These are phyloP conservation scores for Starmerella asiatica DNA, from an alignment of 805 yeast genomes.

Conservation along the genomic window DNA sequence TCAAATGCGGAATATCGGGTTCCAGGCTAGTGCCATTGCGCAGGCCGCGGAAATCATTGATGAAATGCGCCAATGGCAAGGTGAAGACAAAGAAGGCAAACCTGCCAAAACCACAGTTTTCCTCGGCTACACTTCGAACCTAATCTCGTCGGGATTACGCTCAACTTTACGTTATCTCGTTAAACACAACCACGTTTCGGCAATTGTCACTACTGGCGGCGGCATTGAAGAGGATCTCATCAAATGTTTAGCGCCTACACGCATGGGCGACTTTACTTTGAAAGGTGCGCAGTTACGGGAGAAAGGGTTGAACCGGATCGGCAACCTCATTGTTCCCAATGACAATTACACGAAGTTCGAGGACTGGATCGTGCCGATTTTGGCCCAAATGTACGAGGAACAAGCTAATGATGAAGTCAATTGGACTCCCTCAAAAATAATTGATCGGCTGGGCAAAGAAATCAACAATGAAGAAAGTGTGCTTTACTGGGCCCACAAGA, in stretches of 20 bases:
- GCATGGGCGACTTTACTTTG: constrained; percentile 77
- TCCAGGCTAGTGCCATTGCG: constrained; percentile 80
- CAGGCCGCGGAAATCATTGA: constrained; percentile 86
- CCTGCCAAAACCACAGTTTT: constrained; percentile 77
- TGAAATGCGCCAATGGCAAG: constrained; percentile 89
- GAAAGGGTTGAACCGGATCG: constrained; percentile 95
- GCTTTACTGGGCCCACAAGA: constrained; percentile 95
- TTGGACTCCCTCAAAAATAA: constrained; percentile 90
- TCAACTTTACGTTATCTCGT: constrained; percentile 81
- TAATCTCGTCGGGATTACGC: constrained; percentile 87
- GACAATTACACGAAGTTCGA: constrained; percentile 96
- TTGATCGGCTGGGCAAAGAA: constrained; percentile 88
- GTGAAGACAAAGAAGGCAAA: constrained; percentile 47
- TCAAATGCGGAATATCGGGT: constrained; percentile 91
- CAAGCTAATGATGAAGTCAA: constrained; percentile 42
- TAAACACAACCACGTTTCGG: constrained; percentile 87
- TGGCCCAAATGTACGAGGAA: constrained; percentile 77
- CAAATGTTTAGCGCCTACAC: constrained; percentile 93
- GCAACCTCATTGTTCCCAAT: constrained; percentile 91
- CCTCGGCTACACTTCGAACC: constrained; percentile 90
- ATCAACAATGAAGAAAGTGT: constrained; percentile 89
- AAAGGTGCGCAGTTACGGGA: constrained; percentile 76
- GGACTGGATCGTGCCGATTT: constrained; percentile 95
- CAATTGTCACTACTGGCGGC: constrained; percentile 94
- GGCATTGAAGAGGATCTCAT: constrained; percentile 96